Base-by-base conservation (phyloP, 768 basidiomycete species). In the Termitomyces sp. region DNA sequence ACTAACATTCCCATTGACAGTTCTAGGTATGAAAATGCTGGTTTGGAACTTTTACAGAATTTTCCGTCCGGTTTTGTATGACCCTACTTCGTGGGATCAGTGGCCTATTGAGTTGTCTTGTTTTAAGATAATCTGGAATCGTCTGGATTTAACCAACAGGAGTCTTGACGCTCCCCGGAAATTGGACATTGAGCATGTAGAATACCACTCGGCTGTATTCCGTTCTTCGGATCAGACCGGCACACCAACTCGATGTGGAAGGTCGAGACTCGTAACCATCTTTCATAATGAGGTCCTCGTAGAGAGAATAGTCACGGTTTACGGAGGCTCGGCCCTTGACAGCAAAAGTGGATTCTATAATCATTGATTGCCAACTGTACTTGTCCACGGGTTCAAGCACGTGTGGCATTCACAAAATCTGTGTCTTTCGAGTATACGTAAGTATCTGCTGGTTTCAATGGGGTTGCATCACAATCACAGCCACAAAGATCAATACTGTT, bases 101-200 rank as follows among this genome's bases (percentile, higher is more conserved):
- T 61, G 55, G 58, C 54, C 49, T 7, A 55, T 56, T 32, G 60
- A 59, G 10, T 34, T 54, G 6, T 49, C 55, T 3, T 63, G 60
- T 55, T 61, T 54, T 14, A 63, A 44, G 28, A 54, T 61, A 9
- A 57, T 59, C 4, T 63, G 62, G 62, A 53, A 54, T n/a, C 55
- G 60, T 49, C 5, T 61, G 30, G 3, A 23, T 19, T 17, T 5
- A 9, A 37, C 32, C 1, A 11, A 49, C 34, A 23, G 16, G 10
- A 50, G 14, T 16, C 17, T 12, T 25, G 37, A 42, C 14, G n/a
- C 54, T 19, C 47, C 35, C 2, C 59, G 57, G 16, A 23, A 34
- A 25, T 44, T 60, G 41, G 56, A 55, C 21, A 56, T 59, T 19
- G 59, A 60, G 34, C 52, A 58, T 49, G 47, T 58, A 21, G 59